phyloP scores from a whole-genome alignment of 2,329 filamentous ascomycete genomes.

The Paecilomyces sp. region DNA sequence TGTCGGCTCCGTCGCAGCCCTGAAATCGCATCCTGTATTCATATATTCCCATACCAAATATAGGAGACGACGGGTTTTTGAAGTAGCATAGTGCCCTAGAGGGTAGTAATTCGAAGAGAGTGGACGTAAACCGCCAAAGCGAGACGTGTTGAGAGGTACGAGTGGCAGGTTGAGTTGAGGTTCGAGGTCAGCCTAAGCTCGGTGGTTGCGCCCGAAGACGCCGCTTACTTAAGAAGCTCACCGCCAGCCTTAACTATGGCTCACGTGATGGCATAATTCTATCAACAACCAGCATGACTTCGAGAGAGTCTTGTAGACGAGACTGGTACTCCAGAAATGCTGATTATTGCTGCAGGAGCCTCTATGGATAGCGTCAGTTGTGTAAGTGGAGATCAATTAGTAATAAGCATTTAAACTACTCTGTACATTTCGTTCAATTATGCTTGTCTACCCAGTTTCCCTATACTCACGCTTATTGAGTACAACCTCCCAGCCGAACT shows the following conservation, averaged over 20 bases:
- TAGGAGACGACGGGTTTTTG: background rate
- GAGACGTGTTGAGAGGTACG: conserved; percentile 1
- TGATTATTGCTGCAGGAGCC: conserved; percentile 6
- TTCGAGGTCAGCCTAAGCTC: background rate
- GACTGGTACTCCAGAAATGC: conserved; percentile 1
- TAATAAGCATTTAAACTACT: background rate
- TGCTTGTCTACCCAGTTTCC: background rate
- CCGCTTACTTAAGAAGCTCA: background rate
- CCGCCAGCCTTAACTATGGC: background rate
- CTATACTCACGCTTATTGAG: background rate
- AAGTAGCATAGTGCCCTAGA: conserved; percentile 1
- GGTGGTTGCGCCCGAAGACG: background rate
- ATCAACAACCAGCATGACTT: background rate
- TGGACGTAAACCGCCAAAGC: background rate
- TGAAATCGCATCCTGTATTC: background rate
- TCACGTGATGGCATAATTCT: background rate
- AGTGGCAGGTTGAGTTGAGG: conserved; percentile 3
- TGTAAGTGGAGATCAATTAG: background rate
- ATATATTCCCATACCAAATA: background rate
- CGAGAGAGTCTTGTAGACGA: background rate
- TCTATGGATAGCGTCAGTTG: background rate
- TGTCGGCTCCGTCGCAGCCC: background rate
- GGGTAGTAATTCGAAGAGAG: conserved; percentile 4
- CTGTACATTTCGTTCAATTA: background rate
- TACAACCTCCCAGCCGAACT: background rate